phyloP scores from a whole-genome alignment of 1,284 basidiomycete genomes.

The Vanrija humicola region DNA sequence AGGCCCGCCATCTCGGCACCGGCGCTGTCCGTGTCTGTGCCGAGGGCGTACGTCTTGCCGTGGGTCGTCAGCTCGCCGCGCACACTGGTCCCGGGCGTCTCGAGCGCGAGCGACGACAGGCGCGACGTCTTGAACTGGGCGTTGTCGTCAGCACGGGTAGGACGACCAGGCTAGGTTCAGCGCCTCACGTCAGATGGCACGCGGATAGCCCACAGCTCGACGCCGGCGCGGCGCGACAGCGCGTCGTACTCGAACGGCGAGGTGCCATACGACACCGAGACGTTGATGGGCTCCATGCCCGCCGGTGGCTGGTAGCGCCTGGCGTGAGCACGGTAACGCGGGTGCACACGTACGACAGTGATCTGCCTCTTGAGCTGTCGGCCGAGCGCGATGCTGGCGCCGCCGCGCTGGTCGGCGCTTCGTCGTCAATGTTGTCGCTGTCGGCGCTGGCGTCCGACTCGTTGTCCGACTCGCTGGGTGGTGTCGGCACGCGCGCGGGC shows the following conservation, averaged over 20 bases:
- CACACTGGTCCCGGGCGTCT: not conserved
- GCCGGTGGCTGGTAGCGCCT: slow-evolving; percentile 35
- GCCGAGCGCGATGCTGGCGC: not conserved
- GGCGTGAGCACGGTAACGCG: not conserved
- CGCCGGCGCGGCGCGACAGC: slow-evolving; percentile 27
- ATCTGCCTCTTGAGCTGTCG: not conserved
- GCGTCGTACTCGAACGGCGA: slow-evolving; percentile 43
- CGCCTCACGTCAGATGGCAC: slow-evolving; percentile 37
- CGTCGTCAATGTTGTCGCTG: not conserved
- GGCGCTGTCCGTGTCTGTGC: slow-evolving; percentile 19
- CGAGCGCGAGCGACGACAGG: slow-evolving; percentile 22
- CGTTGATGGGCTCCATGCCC: slow-evolving; percentile 33
- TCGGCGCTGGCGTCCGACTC: slow-evolving; percentile 1
- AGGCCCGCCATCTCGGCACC: slow-evolving; percentile 45
- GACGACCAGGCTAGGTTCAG: no score
- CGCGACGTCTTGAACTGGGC: slow-evolving; percentile 40
- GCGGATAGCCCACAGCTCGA: slow-evolving; percentile 48
- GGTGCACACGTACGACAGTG: not conserved
- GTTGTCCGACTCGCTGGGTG: not conserved
- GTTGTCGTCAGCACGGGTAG: not conserved
- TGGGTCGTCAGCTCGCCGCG: slow-evolving; percentile 29
- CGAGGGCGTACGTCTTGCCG: slow-evolving; percentile 28
- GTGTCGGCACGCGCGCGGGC: no score
- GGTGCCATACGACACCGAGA: slow-evolving; percentile 22
- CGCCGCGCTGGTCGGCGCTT: not conserved